Evolutionary conservation across 495 filamentous ascomycete genomes (phyloP).

Genomic region (Daldinia caldariorum): DNA sequence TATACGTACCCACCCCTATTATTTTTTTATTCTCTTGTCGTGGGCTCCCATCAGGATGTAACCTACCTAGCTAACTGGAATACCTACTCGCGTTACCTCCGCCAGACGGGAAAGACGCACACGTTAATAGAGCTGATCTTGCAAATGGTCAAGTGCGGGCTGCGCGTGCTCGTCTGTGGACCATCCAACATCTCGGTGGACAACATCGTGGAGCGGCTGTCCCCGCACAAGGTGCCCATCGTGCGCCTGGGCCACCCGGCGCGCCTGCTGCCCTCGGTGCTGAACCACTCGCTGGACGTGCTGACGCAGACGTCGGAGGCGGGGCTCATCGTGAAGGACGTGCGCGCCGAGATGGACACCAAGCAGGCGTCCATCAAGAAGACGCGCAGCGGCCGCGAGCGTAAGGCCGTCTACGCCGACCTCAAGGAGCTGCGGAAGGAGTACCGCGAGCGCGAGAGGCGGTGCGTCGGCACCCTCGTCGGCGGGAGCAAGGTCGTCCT

Average conservation of each 20-base stretch:
- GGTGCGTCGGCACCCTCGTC: slow-evolving; percentile 80
- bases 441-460: slow-evolving; percentile 83
- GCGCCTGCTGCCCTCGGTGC: slow-evolving; percentile 84
- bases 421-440: slow-evolving; percentile 87
- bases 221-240: slow-evolving; percentile 83
- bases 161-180: slow-evolving; percentile 88
- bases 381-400: slow-evolving; percentile 80
- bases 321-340: slow-evolving; percentile 87
- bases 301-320: slow-evolving; percentile 93
- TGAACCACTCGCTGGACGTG: slow-evolving; percentile 90
- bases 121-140: slow-evolving; percentile 95
- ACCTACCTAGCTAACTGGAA: background rate
- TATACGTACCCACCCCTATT: too few species aligned
- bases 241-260: slow-evolving; percentile 94
- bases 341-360: slow-evolving; percentile 90
- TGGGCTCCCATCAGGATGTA: background rate
- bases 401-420: slow-evolving; percentile 83
- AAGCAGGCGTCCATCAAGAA: slow-evolving; percentile 91
- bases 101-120: slow-evolving; percentile 91
- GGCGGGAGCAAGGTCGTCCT: slow-evolving; percentile 84
- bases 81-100: background rate
- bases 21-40: background rate
- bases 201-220: slow-evolving; percentile 96
- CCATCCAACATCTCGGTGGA: slow-evolving; percentile 97
- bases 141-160: slow-evolving; percentile 76